Conservation (phyloP, 2,329 filamentous ascomycete species). For the Paecilomyces sp. region DNA sequence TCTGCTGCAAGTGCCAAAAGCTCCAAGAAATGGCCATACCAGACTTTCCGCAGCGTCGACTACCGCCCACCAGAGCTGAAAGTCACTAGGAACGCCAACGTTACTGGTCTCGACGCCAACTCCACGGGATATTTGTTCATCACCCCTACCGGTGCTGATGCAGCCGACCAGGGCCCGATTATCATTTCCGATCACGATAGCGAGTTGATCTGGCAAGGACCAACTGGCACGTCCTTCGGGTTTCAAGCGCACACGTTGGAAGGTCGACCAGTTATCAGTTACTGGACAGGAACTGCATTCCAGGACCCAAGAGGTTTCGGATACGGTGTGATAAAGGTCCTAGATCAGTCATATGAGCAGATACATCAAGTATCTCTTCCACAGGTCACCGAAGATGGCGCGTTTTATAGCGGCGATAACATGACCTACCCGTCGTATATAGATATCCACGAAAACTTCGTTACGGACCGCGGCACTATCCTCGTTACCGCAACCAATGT, state of each 20-base stretch:
- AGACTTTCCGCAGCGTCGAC: neutral
- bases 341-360: slow-evolving; percentile 7
- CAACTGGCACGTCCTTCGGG: neutral
- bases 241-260: slow-evolving; percentile 26
- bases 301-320: neutral
- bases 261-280: slow-evolving; percentile 17
- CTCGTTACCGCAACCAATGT: slow-evolving; percentile 5
- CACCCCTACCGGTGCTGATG: neutral
- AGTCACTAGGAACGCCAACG: neutral
- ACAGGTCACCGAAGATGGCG: neutral
- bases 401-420: neutral
- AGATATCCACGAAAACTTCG: slow-evolving; percentile 6
- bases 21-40: neutral
- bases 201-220: slow-evolving; percentile 9
- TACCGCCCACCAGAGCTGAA: neutral
- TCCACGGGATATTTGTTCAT: neutral
- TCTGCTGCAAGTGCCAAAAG: neutral
- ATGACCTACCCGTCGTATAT: neutral
- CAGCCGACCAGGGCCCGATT: slow-evolving; percentile 4
- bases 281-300: slow-evolving; percentile 5
- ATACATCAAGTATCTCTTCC: slow-evolving; percentile 3
- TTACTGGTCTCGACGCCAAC: neutral
- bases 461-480: slow-evolving; percentile 5
- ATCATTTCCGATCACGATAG: slow-evolving; percentile 7
- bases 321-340: neutral